phyloP scores from a whole-genome alignment of 2,329 filamentous ascomycete genomes.

The Hymenoscyphus albidus region DNA sequence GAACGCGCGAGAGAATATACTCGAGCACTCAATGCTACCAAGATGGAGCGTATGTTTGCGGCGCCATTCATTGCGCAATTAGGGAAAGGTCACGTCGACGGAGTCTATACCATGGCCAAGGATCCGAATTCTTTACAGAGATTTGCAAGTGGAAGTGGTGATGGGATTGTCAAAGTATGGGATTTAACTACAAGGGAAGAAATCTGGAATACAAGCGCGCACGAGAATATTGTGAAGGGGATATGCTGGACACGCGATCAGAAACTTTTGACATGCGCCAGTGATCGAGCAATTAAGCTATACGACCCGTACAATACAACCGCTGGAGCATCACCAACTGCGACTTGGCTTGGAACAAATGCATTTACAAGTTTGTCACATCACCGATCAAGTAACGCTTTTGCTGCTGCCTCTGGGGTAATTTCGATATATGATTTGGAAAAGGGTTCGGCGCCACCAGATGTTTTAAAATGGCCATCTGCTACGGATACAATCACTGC shows the following conservation, averaged over 20 bases:
- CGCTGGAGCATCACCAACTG: slow-evolving; percentile 64
- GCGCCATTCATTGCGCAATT: slow-evolving; percentile 82
- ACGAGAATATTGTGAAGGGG: slow-evolving; percentile 91
- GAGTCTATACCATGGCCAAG: slow-evolving; percentile 77
- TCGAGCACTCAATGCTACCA: slow-evolving; percentile 76
- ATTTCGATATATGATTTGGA: slow-evolving; percentile 89
- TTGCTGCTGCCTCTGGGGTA: slow-evolving; percentile 72
- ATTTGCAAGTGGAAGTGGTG: slow-evolving; percentile 80
- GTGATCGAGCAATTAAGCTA: slow-evolving; percentile 82
- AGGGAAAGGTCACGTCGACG: slow-evolving; percentile 87
- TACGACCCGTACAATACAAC: slow-evolving; percentile 82
- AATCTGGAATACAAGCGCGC: slow-evolving; percentile 74
- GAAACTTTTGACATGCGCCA: slow-evolving; percentile 81
- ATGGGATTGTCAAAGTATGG: slow-evolving; percentile 94
- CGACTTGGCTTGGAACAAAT: slow-evolving; percentile 78
- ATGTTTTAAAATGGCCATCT: slow-evolving; percentile 83
- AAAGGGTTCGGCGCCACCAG: slow-evolving; percentile 73
- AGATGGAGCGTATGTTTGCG: slow-evolving; percentile 89
- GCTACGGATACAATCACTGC: slow-evolving; percentile 85
- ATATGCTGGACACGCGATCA: slow-evolving; percentile 84
- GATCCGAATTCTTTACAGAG: slow-evolving; percentile 70
- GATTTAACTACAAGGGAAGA: slow-evolving; percentile 70
- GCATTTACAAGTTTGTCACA: slow-evolving; percentile 83
- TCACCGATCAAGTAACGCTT: slow-evolving; percentile 72
- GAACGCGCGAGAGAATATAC: slow-evolving; percentile 86